Percentiles rank a stretch among this genome's conserved stretches.
phyloP scores from a whole-genome alignment of 2,329 filamentous ascomycete species.

The Paradendryphiella salina region DNA sequence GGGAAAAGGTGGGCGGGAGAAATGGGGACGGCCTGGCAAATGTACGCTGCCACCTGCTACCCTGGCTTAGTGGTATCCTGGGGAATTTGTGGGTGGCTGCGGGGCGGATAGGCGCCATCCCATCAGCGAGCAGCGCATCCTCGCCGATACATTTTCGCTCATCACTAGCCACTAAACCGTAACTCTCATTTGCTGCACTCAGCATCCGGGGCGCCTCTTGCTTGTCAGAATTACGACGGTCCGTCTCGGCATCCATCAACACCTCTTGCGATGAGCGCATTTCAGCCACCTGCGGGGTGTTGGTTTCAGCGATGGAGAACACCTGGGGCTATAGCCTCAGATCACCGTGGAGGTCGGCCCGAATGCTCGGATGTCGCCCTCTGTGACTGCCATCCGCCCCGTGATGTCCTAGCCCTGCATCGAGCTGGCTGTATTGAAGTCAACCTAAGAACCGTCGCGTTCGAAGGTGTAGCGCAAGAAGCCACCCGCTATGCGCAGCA shows the following conservation, averaged over 20 bases:
- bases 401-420: not conserved
- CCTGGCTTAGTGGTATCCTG: constrained; percentile 29
- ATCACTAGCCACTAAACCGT: constrained; percentile 26
- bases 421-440: not conserved
- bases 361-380: not conserved
- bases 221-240: constrained; percentile 8
- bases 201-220: constrained; percentile 16
- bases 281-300: constrained; percentile 11
- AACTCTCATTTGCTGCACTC: constrained; percentile 18
- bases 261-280: not conserved
- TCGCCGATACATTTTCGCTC: constrained; percentile 41
- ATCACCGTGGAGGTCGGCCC: constrained; percentile 4
- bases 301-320: constrained; percentile 11
- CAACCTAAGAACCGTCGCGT: constrained; percentile 3
- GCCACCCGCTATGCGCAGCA: constrained; percentile 17
- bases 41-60: constrained; percentile 24
- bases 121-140: constrained; percentile 16
- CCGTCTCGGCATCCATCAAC: constrained; percentile 14
- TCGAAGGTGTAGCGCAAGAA: constrained; percentile 4
- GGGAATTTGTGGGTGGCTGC: constrained; percentile 23
- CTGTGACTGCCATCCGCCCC: not conserved
- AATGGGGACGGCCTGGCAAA: constrained; percentile 26
- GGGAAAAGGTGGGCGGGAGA: constrained; percentile 25
- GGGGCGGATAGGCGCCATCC: constrained; percentile 26
- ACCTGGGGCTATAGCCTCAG: constrained; percentile 5